phyloP scores from a whole-genome alignment of 257 asterid genomes.

The Nicotiana attenuata region DNA sequence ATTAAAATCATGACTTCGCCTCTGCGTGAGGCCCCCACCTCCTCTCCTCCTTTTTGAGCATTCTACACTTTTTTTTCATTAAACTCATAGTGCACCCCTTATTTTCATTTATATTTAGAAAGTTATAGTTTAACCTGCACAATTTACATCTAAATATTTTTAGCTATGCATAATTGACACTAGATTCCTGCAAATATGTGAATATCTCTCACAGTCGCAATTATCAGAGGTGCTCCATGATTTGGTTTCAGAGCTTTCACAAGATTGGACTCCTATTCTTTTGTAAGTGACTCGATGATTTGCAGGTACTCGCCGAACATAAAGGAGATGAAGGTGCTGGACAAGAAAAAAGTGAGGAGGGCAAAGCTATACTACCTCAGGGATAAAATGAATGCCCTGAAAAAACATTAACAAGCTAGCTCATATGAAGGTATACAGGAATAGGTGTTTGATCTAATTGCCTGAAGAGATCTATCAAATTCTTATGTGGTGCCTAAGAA shows the following conservation, averaged over 20 bases:
- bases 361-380: slow-evolving; percentile 96
- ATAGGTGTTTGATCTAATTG: background rate
- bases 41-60: background rate
- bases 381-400: slow-evolving; percentile 85
- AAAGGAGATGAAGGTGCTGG: slow-evolving; percentile 91
- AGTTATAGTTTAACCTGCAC: background rate
- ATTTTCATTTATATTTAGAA: background rate
- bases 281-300: background rate
- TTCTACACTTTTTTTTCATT: background rate
- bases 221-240: background rate
- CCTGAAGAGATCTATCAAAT: background rate
- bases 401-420: slow-evolving; percentile 39
- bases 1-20: too few relatives aligned
- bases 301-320: slow-evolving; percentile 92
- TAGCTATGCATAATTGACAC: background rate
- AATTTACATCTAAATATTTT: background rate
- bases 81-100: background rate
- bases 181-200: background rate
- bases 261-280: background rate
- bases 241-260: background rate
- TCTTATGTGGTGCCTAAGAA: background rate
- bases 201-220: background rate
- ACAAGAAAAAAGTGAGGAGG: slow-evolving; percentile 92
- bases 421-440: background rate
- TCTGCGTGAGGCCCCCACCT: too few relatives aligned